Percentiles rank a stretch among this genome's conserved stretches.
Evolutionary conservation across 345 rosid genomes (phyloP).

Genomic region (Orychophragmus violaceus): DNA sequence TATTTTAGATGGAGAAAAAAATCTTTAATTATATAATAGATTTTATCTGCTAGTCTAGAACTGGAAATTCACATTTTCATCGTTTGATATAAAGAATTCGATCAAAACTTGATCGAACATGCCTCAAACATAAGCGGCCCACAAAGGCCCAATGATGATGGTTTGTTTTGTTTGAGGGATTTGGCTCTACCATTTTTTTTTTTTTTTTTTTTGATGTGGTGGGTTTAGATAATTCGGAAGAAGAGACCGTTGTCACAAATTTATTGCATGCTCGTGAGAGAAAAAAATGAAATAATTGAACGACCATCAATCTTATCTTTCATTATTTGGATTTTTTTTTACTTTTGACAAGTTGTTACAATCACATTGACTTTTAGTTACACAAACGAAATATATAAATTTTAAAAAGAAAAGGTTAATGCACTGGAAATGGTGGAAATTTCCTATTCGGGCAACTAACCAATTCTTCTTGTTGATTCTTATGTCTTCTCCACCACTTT

Average conservation of each 20-base stretch:
- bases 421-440: constrained; percentile 23
- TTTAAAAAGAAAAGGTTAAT: neutral
- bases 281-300: neutral
- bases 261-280: neutral
- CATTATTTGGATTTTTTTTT: neutral
- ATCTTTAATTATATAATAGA: too few relatives aligned
- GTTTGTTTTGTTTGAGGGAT: too few relatives aligned
- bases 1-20: too few relatives aligned
- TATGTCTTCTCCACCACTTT: constrained; percentile 12
- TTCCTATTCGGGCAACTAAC: constrained; percentile 30
- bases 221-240: neutral
- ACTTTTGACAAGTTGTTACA: neutral
- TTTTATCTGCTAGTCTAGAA: too few relatives aligned
- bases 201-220: neutral
- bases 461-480: constrained; percentile 14
- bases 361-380: neutral
- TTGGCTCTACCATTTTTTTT: too few relatives aligned
- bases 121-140: too few relatives aligned
- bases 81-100: too few relatives aligned
- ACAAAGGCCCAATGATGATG: too few relatives aligned
- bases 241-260: constrained; percentile 2
- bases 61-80: too few relatives aligned
- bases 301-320: neutral
- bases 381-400: neutral
- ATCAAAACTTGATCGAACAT: too few relatives aligned